A percentile compares a stretch with the other conserved stretches of the same genome.
These are phyloP conservation scores for Stygiomarasmius scandens DNA, from an alignment of 1,284 basidiomycete genomes.

Conservation along the genomic window DNA sequence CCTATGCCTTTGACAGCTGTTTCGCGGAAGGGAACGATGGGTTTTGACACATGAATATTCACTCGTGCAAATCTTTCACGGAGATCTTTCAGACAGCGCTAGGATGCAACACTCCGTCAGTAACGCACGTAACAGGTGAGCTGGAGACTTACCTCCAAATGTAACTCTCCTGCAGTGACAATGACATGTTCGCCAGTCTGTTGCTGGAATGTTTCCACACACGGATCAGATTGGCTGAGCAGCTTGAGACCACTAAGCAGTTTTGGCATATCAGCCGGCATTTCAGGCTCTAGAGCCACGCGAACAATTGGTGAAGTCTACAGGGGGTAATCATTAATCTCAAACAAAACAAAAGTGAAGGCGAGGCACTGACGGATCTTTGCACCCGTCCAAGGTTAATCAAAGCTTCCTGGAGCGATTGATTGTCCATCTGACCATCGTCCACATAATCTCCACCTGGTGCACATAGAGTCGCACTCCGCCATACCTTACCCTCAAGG, in stretches of 20 bases:
- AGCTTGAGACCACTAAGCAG: conserved; percentile 87
- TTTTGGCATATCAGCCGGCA: conserved; percentile 92
- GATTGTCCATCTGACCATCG: conserved; percentile 32
- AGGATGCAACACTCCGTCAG: conserved; percentile 6
- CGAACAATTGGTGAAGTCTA: conserved; percentile 91
- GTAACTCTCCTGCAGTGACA: conserved; percentile 93
- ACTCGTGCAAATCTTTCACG: conserved; percentile 93
- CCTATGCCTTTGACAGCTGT: conserved; percentile 84
- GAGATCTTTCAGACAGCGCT: conserved; percentile 95
- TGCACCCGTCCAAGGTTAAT: conserved; percentile 85
- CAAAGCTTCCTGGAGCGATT: conserved; percentile 51
- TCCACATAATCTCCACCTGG: neutral
- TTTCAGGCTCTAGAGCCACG: conserved; percentile 89
- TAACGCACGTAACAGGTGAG: neutral
- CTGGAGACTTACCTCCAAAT: conserved; percentile 75
- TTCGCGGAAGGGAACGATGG: conserved; percentile 97
- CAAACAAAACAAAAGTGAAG: conserved; percentile 4
- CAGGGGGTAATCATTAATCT: neutral
- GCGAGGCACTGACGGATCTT: conserved; percentile 56
- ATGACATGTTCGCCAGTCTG: conserved; percentile 98
- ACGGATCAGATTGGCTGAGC: conserved; percentile 95
- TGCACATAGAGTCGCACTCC: conserved; percentile 90
- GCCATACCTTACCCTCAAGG: conserved; percentile 86
- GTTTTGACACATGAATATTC: conserved; percentile 91
- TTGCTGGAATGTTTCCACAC: conserved; percentile 96